Percentiles rank a stretch among this genome's conserved stretches.
phyloP scores from a whole-genome alignment of 169 alveolate genomes.

The Plasmodium fragile region DNA sequence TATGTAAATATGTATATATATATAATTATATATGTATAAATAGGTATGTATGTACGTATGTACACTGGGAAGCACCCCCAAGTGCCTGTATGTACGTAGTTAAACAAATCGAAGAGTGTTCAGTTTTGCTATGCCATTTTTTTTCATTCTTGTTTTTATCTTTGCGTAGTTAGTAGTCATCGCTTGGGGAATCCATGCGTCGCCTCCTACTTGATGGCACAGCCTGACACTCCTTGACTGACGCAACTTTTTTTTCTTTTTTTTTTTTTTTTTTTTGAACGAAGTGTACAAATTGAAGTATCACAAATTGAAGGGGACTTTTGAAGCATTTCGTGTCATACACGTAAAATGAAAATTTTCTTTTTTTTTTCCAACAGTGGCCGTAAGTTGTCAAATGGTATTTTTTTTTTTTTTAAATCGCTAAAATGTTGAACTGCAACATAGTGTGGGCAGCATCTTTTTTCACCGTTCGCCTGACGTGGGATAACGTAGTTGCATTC shows the following conservation, averaged over 20 bases:
- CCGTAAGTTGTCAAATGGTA: background rate
- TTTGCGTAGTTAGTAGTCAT: background rate
- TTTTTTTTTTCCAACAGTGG: background rate
- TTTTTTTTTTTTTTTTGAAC: background rate
- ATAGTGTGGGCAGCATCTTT: background rate
- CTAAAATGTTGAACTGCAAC: background rate
- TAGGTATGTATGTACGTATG: no score
- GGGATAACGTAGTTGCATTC: background rate
- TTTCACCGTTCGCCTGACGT: background rate
- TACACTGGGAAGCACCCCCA: background rate
- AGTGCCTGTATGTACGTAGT: background rate
- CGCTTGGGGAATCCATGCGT: background rate
- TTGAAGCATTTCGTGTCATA: background rate
- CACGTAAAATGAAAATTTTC: background rate
- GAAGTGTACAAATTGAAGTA: background rate
- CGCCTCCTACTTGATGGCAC: background rate
- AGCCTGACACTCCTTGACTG: background rate
- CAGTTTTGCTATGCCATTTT: background rate
- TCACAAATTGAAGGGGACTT: background rate
- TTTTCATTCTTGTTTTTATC: background rate
- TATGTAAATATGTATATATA: background rate
- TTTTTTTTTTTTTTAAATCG: background rate
- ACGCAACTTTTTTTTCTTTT: background rate
- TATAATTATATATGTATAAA: background rate
- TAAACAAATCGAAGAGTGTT: background rate